Conservation (phyloP, 768 basidiomycete species). For the Leccinum incarnatum region DNA sequence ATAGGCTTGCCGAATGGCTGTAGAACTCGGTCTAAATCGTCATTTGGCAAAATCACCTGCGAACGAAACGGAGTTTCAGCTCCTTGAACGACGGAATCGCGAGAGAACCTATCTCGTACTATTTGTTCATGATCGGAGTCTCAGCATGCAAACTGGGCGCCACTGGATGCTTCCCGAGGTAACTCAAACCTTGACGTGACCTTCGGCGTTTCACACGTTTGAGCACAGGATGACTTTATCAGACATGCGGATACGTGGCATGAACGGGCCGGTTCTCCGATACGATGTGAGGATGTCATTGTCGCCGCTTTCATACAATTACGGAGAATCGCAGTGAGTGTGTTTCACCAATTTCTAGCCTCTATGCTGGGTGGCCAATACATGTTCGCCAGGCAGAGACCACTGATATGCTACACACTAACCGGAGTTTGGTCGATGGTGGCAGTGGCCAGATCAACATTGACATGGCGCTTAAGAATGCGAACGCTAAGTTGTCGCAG, state of each 20-base stretch:
- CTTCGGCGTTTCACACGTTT: constrained; percentile 12
- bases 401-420: constrained; percentile 67
- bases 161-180: constrained; percentile 87
- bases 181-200: constrained; percentile 2
- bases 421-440: constrained; percentile 41
- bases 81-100: constrained; percentile 75
- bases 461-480: constrained; percentile 67
- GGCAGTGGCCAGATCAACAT: constrained; percentile 66
- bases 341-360: background rate
- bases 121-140: constrained; percentile 82
- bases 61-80: constrained; percentile 63
- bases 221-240: constrained; percentile 61
- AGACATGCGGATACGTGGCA: constrained; percentile 72
- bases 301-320: constrained; percentile 74
- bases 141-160: constrained; percentile 82
- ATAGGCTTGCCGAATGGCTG: constrained; percentile 84
- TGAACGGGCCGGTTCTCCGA: constrained; percentile 46
- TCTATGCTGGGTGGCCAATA: background rate
- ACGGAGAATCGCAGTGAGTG: constrained; percentile 73
- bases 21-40: constrained; percentile 78
- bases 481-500: constrained; percentile 66
- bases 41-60: constrained; percentile 53
- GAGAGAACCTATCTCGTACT: constrained; percentile 85
- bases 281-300: constrained; percentile 79
- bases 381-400: constrained; percentile 58